Evolutionary conservation across 148 eudicot species (phyloP), one percentile per base, ranked within the genome.

Genomic region (Cornus suecica): DNA sequence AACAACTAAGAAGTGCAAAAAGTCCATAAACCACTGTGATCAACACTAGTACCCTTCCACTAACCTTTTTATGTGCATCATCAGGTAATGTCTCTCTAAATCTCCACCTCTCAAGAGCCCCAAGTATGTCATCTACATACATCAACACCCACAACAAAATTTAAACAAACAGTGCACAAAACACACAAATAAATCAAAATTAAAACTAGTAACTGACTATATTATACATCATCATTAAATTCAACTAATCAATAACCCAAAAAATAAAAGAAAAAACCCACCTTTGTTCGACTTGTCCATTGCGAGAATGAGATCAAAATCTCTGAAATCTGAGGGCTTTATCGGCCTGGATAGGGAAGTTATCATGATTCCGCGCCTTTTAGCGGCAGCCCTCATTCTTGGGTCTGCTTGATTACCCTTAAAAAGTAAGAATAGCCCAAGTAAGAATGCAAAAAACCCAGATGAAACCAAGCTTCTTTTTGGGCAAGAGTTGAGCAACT

Each of bases 271-370:
- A n/a, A n/a, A n/a, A n/a, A n/a, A n/a, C 76, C 71, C 74, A 92
- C 97, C 90, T 88, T 75, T 91, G 75, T 95, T 95, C 68, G 92
- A 88, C 81, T 83, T 85, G 65, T 95, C 99, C 97, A 95, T 95
- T 15, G 99, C 97, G 84, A 95, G 97, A 90, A 95, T 95, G n/a
- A 95, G 89, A 90, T 95, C 94, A 82, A 91, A 95, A 73, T 91
- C 94, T 67, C 65, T 87, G 68, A 95, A 95, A 86, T 95, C 99
- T 28, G 97, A 86, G 0, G 97, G 86, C 68, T 79, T 79, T 71
- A 95, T 91, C n/a, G 92, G 94, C 83, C 99, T 90, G 58, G 99
- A 95, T 18, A 84, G 51, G 3, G 99, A 92, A 72, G 97, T 91
- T 76, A 95, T 93, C 86, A 85, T 87, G 79, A 95, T 75, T 68